Evolutionary conservation across 805 yeast species (phyloP).

Genomic region (Monosporozyma yasuniensis): DNA sequence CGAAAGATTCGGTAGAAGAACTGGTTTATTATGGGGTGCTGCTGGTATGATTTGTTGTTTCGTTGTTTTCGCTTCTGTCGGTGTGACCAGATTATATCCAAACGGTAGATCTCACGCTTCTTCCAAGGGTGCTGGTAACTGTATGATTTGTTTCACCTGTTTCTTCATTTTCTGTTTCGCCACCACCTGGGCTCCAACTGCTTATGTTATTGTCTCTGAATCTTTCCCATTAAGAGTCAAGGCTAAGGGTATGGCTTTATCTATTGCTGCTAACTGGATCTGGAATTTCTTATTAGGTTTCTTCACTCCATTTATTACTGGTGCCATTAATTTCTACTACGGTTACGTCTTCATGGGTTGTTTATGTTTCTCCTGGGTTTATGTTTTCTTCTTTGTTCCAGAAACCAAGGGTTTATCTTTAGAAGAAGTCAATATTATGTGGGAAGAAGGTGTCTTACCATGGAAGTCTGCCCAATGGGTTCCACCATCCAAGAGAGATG

Average conservation of each 20-base stretch:
- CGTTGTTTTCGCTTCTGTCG: conserved; percentile 48
- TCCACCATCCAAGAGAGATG: conserved; percentile 33
- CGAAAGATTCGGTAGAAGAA: conserved; percentile 48
- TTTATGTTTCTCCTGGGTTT: conserved; percentile 42
- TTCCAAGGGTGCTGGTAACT: conserved; percentile 51
- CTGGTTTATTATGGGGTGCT: conserved; percentile 40
- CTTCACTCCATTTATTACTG: conserved; percentile 59
- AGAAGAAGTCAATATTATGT: conserved; percentile 63
- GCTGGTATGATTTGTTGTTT: conserved; percentile 39
- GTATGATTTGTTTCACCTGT: conserved; percentile 63
- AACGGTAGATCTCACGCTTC: conserved; percentile 33
- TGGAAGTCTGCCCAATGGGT: conserved; percentile 41
- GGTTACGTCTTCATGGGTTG: conserved; percentile 54
- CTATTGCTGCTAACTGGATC: conserved; percentile 51
- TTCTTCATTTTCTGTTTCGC: conserved; percentile 65
- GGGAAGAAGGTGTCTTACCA: conserved; percentile 32
- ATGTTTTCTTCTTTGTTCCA: conserved; percentile 57
- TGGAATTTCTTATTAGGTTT: conserved; percentile 59
- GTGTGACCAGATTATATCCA: conserved; percentile 40
- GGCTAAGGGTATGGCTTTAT: conserved; percentile 44
- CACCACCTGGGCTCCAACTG: conserved; percentile 65
- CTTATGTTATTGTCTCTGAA: conserved; percentile 56
- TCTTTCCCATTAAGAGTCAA: conserved; percentile 65
- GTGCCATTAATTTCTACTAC: conserved; percentile 52
- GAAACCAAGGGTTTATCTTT: conserved; percentile 71